Evolutionary conservation across 78 protist genomes (phyloP).

Genomic region (Dictyostelium capitatum): DNA sequence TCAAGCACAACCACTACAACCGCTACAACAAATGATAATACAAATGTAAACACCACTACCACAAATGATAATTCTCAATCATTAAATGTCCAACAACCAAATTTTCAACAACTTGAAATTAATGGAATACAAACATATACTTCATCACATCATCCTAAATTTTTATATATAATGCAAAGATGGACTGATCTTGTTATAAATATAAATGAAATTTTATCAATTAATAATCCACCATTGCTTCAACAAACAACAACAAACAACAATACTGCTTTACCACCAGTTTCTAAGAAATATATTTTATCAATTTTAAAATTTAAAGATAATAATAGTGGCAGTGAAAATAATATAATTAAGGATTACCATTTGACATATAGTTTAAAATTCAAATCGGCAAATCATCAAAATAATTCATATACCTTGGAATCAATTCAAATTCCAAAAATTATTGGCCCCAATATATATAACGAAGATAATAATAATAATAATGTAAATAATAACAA

Average conservation of each 20-base stretch:
- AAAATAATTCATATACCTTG: not conserved
- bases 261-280: not conserved
- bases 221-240: not conserved
- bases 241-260: not conserved
- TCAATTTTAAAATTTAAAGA: slow-evolving; percentile 1
- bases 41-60: not conserved
- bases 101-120: not conserved
- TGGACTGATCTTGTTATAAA: not conserved
- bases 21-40: not conserved
- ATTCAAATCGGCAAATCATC: not conserved
- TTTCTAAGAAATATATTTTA: not conserved
- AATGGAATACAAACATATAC: not conserved
- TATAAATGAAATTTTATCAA: slow-evolving; percentile 10
- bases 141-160: not conserved
- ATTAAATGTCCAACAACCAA: not conserved
- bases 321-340: not conserved
- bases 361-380: not conserved
- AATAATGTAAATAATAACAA: not conserved
- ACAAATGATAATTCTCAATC: too few relatives aligned
- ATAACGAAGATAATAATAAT: not conserved
- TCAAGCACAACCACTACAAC: not conserved
- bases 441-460: not conserved
- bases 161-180: slow-evolving; percentile 1
- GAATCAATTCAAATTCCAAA: not conserved
- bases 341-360: not conserved